Percentiles rank a stretch among this genome's conserved stretches.
Conservation (phyloP, 2,329 filamentous ascomycete species). For the Trichophyton rubrum region DNA sequence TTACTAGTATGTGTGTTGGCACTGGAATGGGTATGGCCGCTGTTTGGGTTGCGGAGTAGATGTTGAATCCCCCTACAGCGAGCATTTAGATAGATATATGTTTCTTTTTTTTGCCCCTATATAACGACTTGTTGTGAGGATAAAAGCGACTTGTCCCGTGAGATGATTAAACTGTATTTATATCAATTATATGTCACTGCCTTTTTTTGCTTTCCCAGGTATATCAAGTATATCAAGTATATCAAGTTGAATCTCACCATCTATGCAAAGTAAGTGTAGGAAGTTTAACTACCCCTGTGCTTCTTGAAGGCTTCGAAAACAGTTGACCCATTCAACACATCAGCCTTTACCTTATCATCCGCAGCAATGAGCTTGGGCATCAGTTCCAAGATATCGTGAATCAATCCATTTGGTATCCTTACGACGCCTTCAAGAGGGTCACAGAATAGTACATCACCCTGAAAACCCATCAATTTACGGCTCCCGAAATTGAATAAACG, state of each 20-base stretch:
- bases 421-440: slow-evolving; percentile 60
- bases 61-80: neutral
- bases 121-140: neutral
- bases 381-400: slow-evolving; percentile 49
- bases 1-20: slow-evolving; percentile 92
- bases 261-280: neutral
- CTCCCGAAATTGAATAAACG: too few relatives aligned
- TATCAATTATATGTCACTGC: neutral
- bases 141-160: neutral
- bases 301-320: slow-evolving; percentile 55
- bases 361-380: slow-evolving; percentile 42
- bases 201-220: neutral
- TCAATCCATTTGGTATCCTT: slow-evolving; percentile 49
- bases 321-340: slow-evolving; percentile 49
- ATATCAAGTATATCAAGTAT: neutral
- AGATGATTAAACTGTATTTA: neutral
- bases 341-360: slow-evolving; percentile 51
- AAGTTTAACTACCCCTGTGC: slow-evolving; percentile 28
- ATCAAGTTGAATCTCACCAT: too few relatives aligned
- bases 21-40: slow-evolving; percentile 98
- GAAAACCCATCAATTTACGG: neutral
- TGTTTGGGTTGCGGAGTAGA: slow-evolving; percentile 85
- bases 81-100: neutral
- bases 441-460: slow-evolving; percentile 57
- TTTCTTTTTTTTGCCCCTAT: neutral